phyloP scores from a whole-genome alignment of 345 rosid genomes.

The Aethionema arabicum region DNA sequence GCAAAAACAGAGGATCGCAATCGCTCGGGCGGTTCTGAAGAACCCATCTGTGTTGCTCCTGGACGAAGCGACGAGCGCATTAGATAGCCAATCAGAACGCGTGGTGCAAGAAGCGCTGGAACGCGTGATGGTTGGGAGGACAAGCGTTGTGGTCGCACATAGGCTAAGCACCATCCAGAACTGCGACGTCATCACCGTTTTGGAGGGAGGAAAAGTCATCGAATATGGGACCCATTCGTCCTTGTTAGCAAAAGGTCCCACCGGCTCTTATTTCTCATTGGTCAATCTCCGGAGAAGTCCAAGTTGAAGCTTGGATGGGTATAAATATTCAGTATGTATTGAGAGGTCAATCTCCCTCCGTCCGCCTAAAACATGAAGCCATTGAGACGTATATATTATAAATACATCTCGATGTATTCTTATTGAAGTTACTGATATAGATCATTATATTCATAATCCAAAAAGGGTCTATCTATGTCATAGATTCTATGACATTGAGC shows the following conservation, averaged over 20 bases:
- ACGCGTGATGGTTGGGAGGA: slow-evolving; percentile 56
- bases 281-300: slow-evolving; percentile 42
- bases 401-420: too few relatives aligned
- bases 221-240: slow-evolving; percentile 58
- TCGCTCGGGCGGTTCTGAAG: slow-evolving; percentile 57
- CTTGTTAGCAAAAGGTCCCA: slow-evolving; percentile 47
- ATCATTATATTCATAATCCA: neutral
- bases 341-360: too few relatives aligned
- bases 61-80: slow-evolving; percentile 73
- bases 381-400: too few relatives aligned
- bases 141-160: slow-evolving; percentile 64
- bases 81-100: slow-evolving; percentile 59
- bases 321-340: too few relatives aligned
- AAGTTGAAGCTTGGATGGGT: too few relatives aligned
- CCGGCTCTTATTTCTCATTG: slow-evolving; percentile 51
- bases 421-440: too few relatives aligned
- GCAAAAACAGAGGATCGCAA: slow-evolving; percentile 64
- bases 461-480: neutral
- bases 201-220: slow-evolving; percentile 52
- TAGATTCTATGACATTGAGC: neutral
- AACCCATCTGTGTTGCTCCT: slow-evolving; percentile 47
- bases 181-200: slow-evolving; percentile 52
- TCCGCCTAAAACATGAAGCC: too few relatives aligned
- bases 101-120: slow-evolving; percentile 57
- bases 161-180: slow-evolving; percentile 53